Evolutionary conservation across 179 eudicot genomes (phyloP).

Genomic region (Camellia oleifera): DNA sequence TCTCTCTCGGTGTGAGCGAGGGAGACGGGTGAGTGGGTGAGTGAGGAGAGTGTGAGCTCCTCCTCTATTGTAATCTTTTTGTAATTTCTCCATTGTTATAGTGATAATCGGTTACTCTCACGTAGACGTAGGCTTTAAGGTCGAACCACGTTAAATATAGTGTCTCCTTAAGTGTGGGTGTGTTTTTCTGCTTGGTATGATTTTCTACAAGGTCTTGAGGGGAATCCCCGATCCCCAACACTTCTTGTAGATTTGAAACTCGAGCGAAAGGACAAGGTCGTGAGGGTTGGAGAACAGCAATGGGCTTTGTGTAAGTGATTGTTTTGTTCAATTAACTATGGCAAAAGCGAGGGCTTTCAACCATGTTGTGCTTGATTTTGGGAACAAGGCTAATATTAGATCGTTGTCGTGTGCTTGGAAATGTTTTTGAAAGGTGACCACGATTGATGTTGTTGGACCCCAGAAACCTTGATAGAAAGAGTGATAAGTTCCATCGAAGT

Average conservation of each 20-base stretch:
- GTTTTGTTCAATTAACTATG: neutral
- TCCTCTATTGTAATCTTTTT: too few species aligned
- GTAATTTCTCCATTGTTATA: too few species aligned
- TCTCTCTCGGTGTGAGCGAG: too few species aligned
- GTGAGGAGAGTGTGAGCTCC: too few species aligned
- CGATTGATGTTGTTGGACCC: neutral
- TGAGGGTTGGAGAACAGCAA: constrained; percentile 49
- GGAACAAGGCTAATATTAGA: constrained; percentile 28
- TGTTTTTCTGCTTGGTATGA: too few species aligned
- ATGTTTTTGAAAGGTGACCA: constrained; percentile 27
- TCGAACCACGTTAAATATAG: too few species aligned
- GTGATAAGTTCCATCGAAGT: neutral
- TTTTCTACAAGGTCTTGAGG: too few species aligned
- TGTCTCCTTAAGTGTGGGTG: too few species aligned
- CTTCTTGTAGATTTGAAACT: constrained; percentile 1
- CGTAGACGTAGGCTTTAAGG: too few species aligned
- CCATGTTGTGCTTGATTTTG: constrained; percentile 42
- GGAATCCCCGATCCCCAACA: too few species aligned
- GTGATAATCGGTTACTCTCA: too few species aligned
- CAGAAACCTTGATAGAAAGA: neutral
- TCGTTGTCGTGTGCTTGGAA: constrained; percentile 31
- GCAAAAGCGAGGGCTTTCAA: constrained; percentile 8
- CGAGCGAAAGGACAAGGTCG: constrained; percentile 53
- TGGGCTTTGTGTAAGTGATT: constrained; percentile 27
- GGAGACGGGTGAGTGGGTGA: too few species aligned